Evolutionary conservation across 2,329 filamentous ascomycete genomes (phyloP), one percentile per base, ranked within the genome.

Genomic region (Pseudogymnoascus verrucosus): DNA sequence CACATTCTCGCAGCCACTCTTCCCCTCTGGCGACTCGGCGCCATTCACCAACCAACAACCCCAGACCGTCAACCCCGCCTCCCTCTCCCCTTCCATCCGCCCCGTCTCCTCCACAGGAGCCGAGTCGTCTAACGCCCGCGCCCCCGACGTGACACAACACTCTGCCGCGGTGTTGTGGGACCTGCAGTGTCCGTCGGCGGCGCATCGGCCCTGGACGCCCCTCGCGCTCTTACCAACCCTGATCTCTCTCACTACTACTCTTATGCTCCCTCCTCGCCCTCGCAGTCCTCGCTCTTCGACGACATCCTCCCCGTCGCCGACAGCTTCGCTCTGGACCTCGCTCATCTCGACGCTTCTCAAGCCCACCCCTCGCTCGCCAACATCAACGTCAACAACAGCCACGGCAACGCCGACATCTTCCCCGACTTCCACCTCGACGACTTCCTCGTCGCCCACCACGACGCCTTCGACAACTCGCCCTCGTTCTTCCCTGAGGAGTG

Each of bases 101-200:
- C 82, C 84, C 12, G 77, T 85, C 31, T 47, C 42, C 42, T 47
- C 42, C 42, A 47, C 42, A 26, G 42, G 42, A 47, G 72, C 78
- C 66, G 82, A 86, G 40, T 65, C 66, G 61, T 67, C 71, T 68
- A 70, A 69, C 70, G 71, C 69, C 68, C 69, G 66, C 68, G 71
- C 71, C 79, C 84, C 90, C 86, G 91, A 96, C 84, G 80, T 86
- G 95, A 95, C 93, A 97, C 95, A 97, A 97, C 93, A 96, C 96
- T 93, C 95, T 98, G 95, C 95, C 84, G 95, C 85, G 93, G 89
- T 97, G 93, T 97, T 98, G 95, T 98, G 89, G 77, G 95, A 96
- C 95, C 95, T 96, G 95, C 95, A 89, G 95, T 99, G 95, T 98
- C 95, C 86, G 88, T 93, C 90, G 89, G 85, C 42, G 42, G 42